Base-by-base conservation (phyloP, 2,329 filamentous ascomycete species). In the Paecilomyces variotii region DNA sequence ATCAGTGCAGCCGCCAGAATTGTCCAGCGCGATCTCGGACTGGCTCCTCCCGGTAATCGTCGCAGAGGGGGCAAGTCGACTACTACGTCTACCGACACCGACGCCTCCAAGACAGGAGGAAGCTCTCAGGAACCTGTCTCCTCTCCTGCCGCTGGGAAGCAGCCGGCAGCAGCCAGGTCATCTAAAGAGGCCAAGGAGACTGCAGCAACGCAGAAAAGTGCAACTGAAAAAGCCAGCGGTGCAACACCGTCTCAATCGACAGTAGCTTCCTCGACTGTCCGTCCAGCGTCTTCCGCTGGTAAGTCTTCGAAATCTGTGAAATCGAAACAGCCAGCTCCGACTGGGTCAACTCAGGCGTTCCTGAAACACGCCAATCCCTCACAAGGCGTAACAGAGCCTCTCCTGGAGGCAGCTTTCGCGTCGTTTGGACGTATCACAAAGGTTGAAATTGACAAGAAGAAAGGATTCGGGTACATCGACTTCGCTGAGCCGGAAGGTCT, bases 401-500 rank as follows among this genome's bases (percentile, higher is more conserved):
- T 91, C 0, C 84, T 97, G 1, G 86, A 88, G 66, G 83, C 88
- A 64, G 86, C 89, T 0, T 85, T 97, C 70, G 82, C 86, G 52
- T 74, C 77, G 0, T 96, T 91, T 65, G 93, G 93, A 1, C 73
- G 83, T 1, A 84, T 97, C 53, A 84, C 84, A 0, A 88, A 85
- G 63, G 90, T 96, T 19, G 93, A 97, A 67, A 93, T 97, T 57
- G 93, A 97, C 71, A 92, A 91, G 73, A 89, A 92, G 68, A 97
- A 97, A 73, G 91, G 91, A 0, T 96, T 96, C 67, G 93, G 91
- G 2, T 96, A 97, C 70, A 87, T 96, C 45, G 90, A 96, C 62
- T 97, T 97, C 76, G 82, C 84, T 9, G 86, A 91, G 25, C 82
- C 87, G 0, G 85, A 87, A 7, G 82, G 83, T 9, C 79, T 97